Evolutionary conservation across 495 filamentous ascomycete genomes (phyloP).

Genomic region (Trichoderma erinaceum): DNA sequence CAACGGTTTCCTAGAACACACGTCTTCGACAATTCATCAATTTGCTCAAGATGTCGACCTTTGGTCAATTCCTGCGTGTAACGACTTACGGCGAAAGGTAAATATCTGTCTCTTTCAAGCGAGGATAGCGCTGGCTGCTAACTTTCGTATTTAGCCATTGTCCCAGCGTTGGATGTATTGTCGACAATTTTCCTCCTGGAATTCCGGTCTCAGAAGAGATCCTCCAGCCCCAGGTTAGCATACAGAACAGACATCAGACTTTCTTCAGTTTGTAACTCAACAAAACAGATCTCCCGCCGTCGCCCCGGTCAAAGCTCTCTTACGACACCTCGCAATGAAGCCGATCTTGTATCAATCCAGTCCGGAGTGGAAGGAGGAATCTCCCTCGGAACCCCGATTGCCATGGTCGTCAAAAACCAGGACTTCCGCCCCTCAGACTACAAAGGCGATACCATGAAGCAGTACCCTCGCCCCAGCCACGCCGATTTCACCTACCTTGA

Average conservation of each 20-base stretch:
- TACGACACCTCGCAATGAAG: constrained; percentile 89
- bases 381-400: constrained; percentile 90
- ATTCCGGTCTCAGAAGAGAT: constrained; percentile 82
- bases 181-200: constrained; percentile 84
- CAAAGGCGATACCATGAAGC: constrained; percentile 82
- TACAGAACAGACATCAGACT: too few relatives aligned
- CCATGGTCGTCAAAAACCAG: constrained; percentile 80
- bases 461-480: constrained; percentile 85
- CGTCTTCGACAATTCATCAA: too few relatives aligned
- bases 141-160: constrained; percentile 37
- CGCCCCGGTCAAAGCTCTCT: constrained; percentile 86
- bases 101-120: neutral
- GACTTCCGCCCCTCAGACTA: constrained; percentile 95
- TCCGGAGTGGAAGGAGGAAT: constrained; percentile 90
- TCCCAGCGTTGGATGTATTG: constrained; percentile 84
- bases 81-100: constrained; percentile 54
- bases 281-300: constrained; percentile 61
- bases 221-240: constrained; percentile 70
- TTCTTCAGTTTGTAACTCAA: too few relatives aligned
- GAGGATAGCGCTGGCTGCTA: constrained; percentile 4
- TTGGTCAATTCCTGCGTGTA: constrained; percentile 77
- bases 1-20: too few relatives aligned
- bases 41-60: constrained; percentile 67
- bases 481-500: constrained; percentile 96
- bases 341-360: constrained; percentile 86